Evolutionary conservation across 2,329 filamentous ascomycete species (phyloP), one percentile per base, ranked within the genome.

Genomic region (Coccinonectria pachysandricola): DNA sequence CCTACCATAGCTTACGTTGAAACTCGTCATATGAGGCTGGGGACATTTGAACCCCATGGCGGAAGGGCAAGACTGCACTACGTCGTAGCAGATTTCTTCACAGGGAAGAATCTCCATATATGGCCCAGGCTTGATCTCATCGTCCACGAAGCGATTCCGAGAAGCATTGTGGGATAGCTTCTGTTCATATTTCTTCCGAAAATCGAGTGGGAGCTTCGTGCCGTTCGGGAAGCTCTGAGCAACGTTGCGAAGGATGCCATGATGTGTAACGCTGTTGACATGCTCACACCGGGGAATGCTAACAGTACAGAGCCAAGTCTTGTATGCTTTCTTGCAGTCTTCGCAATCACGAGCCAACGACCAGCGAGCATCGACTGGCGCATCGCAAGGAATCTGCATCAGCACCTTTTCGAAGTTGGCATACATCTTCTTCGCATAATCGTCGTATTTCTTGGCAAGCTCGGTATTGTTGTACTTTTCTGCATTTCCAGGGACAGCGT

Each of bases 41-140:
- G 91, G 88, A 56, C 91, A 98, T 1, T 51, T 58, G 44, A 98
- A 95, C 1, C 67, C 64, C 42, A 98, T 60, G 1, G 65, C 56
- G 0, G 85, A 68, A 0, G 91, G 88, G 55, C 91, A 98, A 48
- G 72, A 84, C 55, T 80, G 76, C 8, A 93, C 82, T 2, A 98
- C 65, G 28, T 79, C 73, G 50, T 86, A 91, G 59, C 91, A 98
- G 26, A 95, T 59, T 38, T 93, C 80, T 34, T 82, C 72, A 46
- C 88, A 96, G 0, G 91, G 91, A 7, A 94, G 60, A 12, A 96
- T 63, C 59, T 98, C 91, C 49, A 87, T 92, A 57, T 98, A 96
- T 1, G 91, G 91, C 0, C 91, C 91, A 0, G 91, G 87, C 35
- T 66, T 56, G 32, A 96, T 74, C 1, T 59, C 40, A 3, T 61